Base-by-base conservation (phyloP, 1,139 yeast species). In the Kodamaea arcana region DNA sequence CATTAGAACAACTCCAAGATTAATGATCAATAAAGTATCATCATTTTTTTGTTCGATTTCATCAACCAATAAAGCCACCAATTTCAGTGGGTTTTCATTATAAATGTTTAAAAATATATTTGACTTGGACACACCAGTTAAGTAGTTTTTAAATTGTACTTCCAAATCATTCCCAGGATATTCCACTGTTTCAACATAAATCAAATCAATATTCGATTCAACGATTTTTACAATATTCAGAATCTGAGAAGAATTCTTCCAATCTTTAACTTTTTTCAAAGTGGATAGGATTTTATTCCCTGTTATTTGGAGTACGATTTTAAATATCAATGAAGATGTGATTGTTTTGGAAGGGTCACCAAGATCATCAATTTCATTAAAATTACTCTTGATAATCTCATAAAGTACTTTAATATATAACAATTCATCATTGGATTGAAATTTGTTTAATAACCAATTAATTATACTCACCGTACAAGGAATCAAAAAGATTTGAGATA, bases 401-500 rank as follows among this genome's bases (percentile, higher is more conserved):
- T 40, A 42, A 27, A 60, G 45, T 1, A 56, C 52, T 29, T 47
- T 45, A 11, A 50, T 37, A 24, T 39, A 44, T 14, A 42, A 27
- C 12, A 36, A 37, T 10, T 46, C 50, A 5, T 35, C 36, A 7
- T 42, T 36, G 8, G 39, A 14, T n/a, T 17, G 32, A n/a, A 48
- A 41, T 27, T 43, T 44, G 10, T 30, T 31, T 17, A 48, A 33
- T 11, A 48, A 28, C 68, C 72, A 68, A 31, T 52, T 58, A 15
- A 67, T 53, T 14, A 68, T 60, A 30, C 63, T 60, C 22, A 62
- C 41, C 4, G 62, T 58, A 35, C 72, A 64, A 1, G 74, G 71
- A 8, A 66, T 56, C 33, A 70, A 55, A 36, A 69, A 69, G 13
- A 50, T 47, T 42, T 69, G 75, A 4, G 72, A 58, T 34, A 70